phyloP scores from a whole-genome alignment of 2,329 filamentous ascomycete species.

The Exophiala spinifera region DNA sequence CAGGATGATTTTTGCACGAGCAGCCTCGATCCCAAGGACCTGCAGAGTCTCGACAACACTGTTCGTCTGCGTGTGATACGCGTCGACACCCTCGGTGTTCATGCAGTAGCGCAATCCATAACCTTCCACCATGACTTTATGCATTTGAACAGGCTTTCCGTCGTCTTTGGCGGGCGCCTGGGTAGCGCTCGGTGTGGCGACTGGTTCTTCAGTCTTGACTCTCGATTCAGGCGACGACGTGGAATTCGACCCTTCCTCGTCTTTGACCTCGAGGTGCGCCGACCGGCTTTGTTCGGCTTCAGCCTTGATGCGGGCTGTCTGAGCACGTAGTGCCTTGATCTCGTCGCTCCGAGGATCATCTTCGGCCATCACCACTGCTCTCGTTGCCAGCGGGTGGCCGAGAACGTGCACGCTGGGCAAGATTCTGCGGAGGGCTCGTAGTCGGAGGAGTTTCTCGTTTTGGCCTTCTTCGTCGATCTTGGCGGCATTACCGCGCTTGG shows the following conservation, averaged over 20 bases:
- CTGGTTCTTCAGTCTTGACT: conserved; percentile 20
- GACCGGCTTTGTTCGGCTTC: conserved; percentile 6
- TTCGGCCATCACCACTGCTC: conserved; percentile 40
- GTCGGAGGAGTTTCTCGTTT: conserved; percentile 68
- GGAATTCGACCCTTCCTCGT: background rate
- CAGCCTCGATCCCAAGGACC: conserved; percentile 92
- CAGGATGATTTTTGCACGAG: conserved; percentile 78
- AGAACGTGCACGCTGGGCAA: conserved; percentile 83
- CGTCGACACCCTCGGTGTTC: conserved; percentile 87
- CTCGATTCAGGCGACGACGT: background rate
- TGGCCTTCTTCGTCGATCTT: conserved; percentile 48
- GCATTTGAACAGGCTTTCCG: conserved; percentile 64
- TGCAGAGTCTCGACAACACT: conserved; percentile 85
- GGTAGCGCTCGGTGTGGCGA: background rate
- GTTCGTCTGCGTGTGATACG: conserved; percentile 72
- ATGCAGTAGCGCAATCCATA: conserved; percentile 88
- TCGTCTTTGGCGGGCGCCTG: conserved; percentile 42
- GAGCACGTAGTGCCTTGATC: conserved; percentile 22
- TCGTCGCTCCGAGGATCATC: conserved; percentile 29
- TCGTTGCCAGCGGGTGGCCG: conserved; percentile 78
- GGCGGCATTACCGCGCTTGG: conserved; percentile 42
- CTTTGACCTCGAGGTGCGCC: conserved; percentile 19
- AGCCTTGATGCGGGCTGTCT: background rate
- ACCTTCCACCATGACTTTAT: conserved; percentile 82
- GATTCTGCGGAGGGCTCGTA: conserved; percentile 79